phyloP scores from a whole-genome alignment of 2,329 filamentous ascomycete species.

The Fusarium sambucinum region DNA sequence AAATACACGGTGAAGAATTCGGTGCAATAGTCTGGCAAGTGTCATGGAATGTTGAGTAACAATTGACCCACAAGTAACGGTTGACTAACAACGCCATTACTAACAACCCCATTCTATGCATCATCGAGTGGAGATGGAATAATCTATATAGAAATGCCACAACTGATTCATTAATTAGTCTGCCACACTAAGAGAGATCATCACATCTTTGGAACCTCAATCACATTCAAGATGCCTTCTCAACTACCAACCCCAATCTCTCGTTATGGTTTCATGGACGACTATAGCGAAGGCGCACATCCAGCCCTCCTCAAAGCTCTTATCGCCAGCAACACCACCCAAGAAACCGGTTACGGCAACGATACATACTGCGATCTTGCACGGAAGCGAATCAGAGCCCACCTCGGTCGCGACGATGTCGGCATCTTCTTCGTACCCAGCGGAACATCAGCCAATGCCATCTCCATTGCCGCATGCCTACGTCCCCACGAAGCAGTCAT shows the following conservation, averaged over 20 bases:
- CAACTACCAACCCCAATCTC: slow-evolving; percentile 30
- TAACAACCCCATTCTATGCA: slow-evolving; percentile 39
- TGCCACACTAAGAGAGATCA: neutral
- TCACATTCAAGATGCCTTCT: slow-evolving; percentile 35
- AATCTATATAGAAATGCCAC: slow-evolving; percentile 35
- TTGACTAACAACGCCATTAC: slow-evolving; percentile 44
- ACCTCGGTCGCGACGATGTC: slow-evolving; percentile 55
- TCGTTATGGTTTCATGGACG: slow-evolving; percentile 62
- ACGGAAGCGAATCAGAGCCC: slow-evolving; percentile 55
- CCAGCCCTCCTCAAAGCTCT: slow-evolving; percentile 62
- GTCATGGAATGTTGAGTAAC: slow-evolving; percentile 42
- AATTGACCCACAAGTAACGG: slow-evolving; percentile 15
- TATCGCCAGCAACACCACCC: slow-evolving; percentile 57
- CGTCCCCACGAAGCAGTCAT: slow-evolving; percentile 64
- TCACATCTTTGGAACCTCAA: neutral
- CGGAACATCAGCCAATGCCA: slow-evolving; percentile 64
- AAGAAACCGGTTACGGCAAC: slow-evolving; percentile 61
- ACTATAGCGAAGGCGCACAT: slow-evolving; percentile 65
- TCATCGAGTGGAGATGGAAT: slow-evolving; percentile 28
- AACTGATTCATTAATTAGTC: neutral
- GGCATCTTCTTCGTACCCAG: slow-evolving; percentile 65
- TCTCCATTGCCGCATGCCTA: slow-evolving; percentile 64
- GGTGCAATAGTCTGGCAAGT: slow-evolving; percentile 16
- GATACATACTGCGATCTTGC: slow-evolving; percentile 60
- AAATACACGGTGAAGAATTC: neutral